Conservation (phyloP, 2,329 filamentous ascomycete genomes). For the Diaporthe australafricana region DNA sequence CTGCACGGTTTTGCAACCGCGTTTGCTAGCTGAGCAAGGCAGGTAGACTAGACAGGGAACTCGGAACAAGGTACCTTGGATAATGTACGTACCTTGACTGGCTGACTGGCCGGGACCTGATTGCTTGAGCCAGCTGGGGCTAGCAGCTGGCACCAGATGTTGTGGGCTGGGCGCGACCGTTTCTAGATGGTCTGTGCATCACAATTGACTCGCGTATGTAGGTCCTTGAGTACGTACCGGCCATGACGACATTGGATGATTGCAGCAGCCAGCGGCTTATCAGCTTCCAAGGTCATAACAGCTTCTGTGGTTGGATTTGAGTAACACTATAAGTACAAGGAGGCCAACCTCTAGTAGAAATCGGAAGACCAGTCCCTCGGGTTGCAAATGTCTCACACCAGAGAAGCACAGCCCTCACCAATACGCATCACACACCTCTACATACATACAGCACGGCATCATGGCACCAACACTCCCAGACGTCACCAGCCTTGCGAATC, state of each 20-base stretch:
- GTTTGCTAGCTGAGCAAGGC: neutral
- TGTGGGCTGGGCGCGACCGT: neutral
- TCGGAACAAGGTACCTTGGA: neutral
- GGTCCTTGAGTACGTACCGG: neutral
- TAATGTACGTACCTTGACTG: neutral
- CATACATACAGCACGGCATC: neutral
- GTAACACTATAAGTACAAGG: neutral
- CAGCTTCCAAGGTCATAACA: neutral
- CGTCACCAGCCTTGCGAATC: conserved; percentile 65
- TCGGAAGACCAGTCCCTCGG: neutral
- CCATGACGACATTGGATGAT: conserved; percentile 13
- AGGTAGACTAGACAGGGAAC: neutral
- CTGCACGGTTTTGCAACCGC: conserved; percentile 31
- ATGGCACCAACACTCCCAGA: conserved; percentile 61
- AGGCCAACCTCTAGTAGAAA: too few species aligned
- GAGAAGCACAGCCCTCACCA: neutral
- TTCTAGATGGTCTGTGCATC: neutral
- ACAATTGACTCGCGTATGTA: neutral
- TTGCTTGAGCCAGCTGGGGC: neutral
- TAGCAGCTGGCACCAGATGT: neutral
- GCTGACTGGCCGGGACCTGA: too few species aligned
- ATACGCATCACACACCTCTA: too few species aligned
- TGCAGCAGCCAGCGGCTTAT: neutral
- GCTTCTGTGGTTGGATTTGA: too few species aligned
- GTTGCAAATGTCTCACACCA: neutral